A percentile compares a stretch with the other conserved stretches of the same genome.
Evolutionary conservation across 2,329 filamentous ascomycete species (phyloP).

Genomic region (Cryphonectria carpinicola): DNA sequence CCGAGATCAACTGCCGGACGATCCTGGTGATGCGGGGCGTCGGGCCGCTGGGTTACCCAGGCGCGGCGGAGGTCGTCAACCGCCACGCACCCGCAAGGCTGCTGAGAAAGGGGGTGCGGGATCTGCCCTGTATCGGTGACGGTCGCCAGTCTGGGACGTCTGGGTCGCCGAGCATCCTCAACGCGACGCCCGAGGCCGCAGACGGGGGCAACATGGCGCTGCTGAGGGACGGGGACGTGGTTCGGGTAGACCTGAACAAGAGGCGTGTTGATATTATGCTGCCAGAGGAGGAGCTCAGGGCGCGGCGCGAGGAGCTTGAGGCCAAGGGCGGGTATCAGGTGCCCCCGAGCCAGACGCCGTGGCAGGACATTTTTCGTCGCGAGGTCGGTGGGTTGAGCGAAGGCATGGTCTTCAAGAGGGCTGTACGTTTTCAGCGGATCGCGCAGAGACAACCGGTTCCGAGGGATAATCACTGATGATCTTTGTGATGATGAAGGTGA

Average conservation of each 20-base stretch:
- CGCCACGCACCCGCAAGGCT: slow-evolving; percentile 53
- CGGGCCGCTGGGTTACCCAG: slow-evolving; percentile 54
- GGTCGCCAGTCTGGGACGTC: slow-evolving; percentile 60
- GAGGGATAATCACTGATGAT: slow-evolving; percentile 49
- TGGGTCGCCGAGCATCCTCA: slow-evolving; percentile 58
- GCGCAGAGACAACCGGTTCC: slow-evolving; percentile 47
- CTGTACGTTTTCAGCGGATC: slow-evolving; percentile 50
- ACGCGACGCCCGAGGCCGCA: slow-evolving; percentile 58
- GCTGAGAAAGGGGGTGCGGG: slow-evolving; percentile 48
- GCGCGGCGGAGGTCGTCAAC: slow-evolving; percentile 56
- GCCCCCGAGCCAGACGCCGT: slow-evolving; percentile 51
- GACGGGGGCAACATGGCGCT: slow-evolving; percentile 57
- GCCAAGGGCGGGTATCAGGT: slow-evolving; percentile 42
- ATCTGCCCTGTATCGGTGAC: slow-evolving; percentile 57
- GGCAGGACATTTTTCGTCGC: slow-evolving; percentile 54
- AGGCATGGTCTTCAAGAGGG: slow-evolving; percentile 51
- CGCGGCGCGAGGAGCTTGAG: slow-evolving; percentile 43
- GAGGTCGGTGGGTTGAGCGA: slow-evolving; percentile 49
- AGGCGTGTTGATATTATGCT: slow-evolving; percentile 54
- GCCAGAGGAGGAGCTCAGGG: slow-evolving; percentile 41
- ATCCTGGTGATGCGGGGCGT: slow-evolving; percentile 54
- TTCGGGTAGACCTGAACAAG: slow-evolving; percentile 54
- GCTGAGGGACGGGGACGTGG: slow-evolving; percentile 51
- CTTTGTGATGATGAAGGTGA: background rate
- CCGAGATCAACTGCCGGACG: slow-evolving; percentile 45